These are phyloP conservation scores for Diaporthe longicolla DNA, from an alignment of 2,329 filamentous ascomycete species.

Conservation along the genomic window DNA sequence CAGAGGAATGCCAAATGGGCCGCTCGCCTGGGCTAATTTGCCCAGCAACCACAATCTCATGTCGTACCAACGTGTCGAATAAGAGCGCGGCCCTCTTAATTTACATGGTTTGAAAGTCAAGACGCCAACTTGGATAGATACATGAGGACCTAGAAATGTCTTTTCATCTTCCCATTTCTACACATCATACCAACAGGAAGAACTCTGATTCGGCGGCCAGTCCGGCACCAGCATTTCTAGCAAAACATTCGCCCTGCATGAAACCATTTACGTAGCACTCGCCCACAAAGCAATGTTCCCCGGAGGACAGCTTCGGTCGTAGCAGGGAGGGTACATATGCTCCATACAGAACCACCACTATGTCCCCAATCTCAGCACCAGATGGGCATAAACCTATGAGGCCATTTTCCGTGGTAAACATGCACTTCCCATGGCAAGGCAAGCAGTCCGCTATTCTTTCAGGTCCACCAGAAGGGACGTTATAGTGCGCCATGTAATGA, in stretches of 20 bases:
- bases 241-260: conserved; percentile 6
- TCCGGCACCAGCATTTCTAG: not conserved
- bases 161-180: not conserved
- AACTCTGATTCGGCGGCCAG: not conserved
- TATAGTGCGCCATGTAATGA: not conserved
- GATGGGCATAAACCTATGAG: conserved; percentile 3
- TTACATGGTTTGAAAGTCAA: no score
- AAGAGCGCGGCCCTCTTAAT: no score
- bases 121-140: no score
- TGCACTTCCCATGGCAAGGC: conserved; percentile 8
- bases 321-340: conserved; percentile 2
- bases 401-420: conserved; percentile 6
- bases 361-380: conserved; percentile 11
- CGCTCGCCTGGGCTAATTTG: no score
- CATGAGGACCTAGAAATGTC: no score
- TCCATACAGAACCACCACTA: conserved; percentile 9
- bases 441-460: not conserved
- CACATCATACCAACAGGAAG: not conserved
- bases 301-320: not conserved
- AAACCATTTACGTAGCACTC: conserved; percentile 6
- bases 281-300: not conserved
- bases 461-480: not conserved
- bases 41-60: no score
- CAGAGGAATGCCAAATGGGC: no score
- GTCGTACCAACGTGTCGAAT: no score